Conservation (phyloP, 371 early-diverging fungal species). For the Mortierella sp. region DNA sequence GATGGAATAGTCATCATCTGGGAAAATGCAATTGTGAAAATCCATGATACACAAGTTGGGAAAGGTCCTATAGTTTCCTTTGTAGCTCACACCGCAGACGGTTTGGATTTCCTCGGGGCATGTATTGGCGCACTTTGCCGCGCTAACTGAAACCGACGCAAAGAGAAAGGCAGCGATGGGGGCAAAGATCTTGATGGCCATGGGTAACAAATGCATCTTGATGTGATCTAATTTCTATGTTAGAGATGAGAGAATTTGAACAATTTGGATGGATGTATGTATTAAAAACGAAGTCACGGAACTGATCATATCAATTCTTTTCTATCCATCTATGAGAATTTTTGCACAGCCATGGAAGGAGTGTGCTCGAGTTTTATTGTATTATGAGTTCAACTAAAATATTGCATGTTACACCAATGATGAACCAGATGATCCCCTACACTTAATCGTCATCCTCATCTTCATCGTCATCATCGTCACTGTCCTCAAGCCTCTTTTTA, state of each 20-base stretch:
- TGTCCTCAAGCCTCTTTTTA: conserved; percentile 27
- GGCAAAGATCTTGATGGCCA: not conserved
- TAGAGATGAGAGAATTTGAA: not conserved
- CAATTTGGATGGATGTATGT: too few species aligned
- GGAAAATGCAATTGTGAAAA: conserved; percentile 1
- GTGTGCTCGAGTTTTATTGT: too few species aligned
- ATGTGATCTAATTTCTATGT: not conserved
- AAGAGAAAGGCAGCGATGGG: not conserved
- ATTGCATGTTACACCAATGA: not conserved
- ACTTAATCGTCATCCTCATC: conserved; percentile 44
- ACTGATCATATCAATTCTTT: too few species aligned
- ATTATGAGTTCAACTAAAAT: too few species aligned
- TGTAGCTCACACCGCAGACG: not conserved
- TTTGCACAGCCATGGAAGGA: too few species aligned
- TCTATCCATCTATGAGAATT: too few species aligned
- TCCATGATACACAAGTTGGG: conserved; percentile 1
- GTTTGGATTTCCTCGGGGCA: conserved; percentile 5
- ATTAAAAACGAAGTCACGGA: too few species aligned
- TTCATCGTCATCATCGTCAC: conserved; percentile 47
- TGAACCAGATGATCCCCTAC: not conserved
- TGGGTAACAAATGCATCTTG: not conserved
- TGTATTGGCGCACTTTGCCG: not conserved
- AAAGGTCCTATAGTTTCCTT: not conserved
- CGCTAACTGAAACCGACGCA: not conserved
- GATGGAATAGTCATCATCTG: not conserved